Conservation (phyloP, 345 rosid species). For the Populus ilicifolia region DNA sequence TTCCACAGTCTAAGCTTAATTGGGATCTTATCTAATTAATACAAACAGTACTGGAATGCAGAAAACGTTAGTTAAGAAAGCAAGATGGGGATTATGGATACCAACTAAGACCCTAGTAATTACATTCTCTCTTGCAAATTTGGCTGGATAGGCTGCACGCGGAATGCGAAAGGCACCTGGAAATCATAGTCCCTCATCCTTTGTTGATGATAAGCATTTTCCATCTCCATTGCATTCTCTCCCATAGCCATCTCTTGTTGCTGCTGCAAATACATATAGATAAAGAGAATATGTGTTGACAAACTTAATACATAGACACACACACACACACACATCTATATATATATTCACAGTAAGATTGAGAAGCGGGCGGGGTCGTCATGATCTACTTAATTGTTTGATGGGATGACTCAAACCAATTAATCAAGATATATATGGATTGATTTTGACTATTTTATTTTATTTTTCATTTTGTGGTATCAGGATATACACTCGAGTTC, state of each 20-base stretch:
- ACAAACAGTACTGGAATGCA: not conserved
- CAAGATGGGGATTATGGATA: not conserved
- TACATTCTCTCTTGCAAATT: conserved; percentile 55
- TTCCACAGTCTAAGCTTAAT: not conserved
- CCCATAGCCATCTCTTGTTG: conserved; percentile 53
- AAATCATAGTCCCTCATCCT: conserved; percentile 29
- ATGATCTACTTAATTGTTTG: not conserved
- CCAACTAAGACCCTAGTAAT: not conserved
- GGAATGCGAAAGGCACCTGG: conserved; percentile 43
- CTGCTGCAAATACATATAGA: conserved; percentile 25
- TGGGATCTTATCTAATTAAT: not conserved
- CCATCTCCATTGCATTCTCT: conserved; percentile 39
- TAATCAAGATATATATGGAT: too few species aligned
- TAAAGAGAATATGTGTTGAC: not conserved
- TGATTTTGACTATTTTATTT: too few species aligned
- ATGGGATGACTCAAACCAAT: not conserved
- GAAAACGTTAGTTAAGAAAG: not conserved
- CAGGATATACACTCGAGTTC: not conserved
- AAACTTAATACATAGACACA: too few species aligned
- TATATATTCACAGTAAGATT: not conserved
- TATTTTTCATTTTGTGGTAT: not conserved
- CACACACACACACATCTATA: too few species aligned
- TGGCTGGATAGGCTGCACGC: conserved; percentile 59
- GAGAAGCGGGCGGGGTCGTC: not conserved
- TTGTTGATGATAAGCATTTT: conserved; percentile 29